A percentile compares a stretch with the other conserved stretches of the same genome.
Evolutionary conservation across 495 filamentous ascomycete genomes (phyloP).

Genomic region (Pyrenopolyporus hunteri): DNA sequence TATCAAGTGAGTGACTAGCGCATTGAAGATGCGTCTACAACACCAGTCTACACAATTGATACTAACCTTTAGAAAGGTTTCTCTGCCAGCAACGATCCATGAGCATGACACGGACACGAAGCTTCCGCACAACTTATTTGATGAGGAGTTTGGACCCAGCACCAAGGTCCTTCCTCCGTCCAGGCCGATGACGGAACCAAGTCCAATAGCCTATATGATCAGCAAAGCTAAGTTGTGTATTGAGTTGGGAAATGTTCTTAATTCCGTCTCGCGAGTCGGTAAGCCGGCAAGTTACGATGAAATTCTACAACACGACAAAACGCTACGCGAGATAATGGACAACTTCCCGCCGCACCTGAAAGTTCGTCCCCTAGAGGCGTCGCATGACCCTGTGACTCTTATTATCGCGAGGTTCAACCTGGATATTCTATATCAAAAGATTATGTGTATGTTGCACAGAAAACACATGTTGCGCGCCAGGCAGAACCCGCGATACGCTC

Average conservation of each 20-base stretch:
- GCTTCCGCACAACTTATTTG: constrained; percentile 87
- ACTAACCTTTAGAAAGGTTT: constrained; percentile 53
- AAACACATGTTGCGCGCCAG: constrained; percentile 76
- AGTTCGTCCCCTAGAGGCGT: constrained; percentile 72
- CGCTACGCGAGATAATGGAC: constrained; percentile 70
- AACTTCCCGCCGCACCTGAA: constrained; percentile 72
- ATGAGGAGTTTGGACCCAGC: constrained; percentile 88
- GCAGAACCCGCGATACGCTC: constrained; percentile 74
- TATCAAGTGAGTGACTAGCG: constrained; percentile 62
- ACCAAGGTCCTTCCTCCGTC: constrained; percentile 77
- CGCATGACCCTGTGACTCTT: constrained; percentile 73
- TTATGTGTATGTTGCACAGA: constrained; percentile 81
- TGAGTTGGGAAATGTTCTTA: constrained; percentile 59
- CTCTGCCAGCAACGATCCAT: constrained; percentile 88
- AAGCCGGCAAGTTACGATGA: constrained; percentile 74
- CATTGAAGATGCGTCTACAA: background rate
- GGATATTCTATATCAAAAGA: constrained; percentile 82
- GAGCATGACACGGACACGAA: constrained; percentile 82
- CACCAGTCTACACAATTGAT: background rate
- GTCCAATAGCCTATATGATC: constrained; percentile 88
- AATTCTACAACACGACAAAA: constrained; percentile 74
- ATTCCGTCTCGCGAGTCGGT: constrained; percentile 56
- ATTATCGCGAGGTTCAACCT: constrained; percentile 83
- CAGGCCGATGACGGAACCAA: constrained; percentile 76
- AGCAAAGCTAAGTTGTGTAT: constrained; percentile 71